A percentile compares a stretch with the other conserved stretches of the same genome.
Conservation (phyloP, 208 protist genomes). For the Trypanosoma boissoni region DNA sequence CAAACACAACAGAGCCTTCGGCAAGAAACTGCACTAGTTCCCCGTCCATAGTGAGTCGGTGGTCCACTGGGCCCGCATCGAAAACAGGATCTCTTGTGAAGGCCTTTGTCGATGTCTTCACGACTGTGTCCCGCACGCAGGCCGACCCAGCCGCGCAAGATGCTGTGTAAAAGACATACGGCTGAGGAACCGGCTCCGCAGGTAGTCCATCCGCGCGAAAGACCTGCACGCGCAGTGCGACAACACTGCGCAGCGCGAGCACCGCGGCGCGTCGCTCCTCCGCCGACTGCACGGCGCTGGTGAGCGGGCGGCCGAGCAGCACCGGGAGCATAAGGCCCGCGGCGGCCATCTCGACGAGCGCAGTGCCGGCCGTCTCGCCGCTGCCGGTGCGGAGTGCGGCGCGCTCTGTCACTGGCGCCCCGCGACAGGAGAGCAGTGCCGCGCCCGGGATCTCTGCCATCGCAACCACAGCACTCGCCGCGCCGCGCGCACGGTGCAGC, state of each 20-base stretch:
- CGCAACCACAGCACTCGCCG: constrained; percentile 49
- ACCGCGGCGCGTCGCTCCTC: constrained; percentile 47
- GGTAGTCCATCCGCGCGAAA: constrained; percentile 50
- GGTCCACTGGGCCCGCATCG: constrained; percentile 66
- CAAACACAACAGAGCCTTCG: constrained; percentile 66
- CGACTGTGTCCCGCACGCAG: constrained; percentile 73
- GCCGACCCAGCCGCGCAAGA: constrained; percentile 32
- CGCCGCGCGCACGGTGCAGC: constrained; percentile 43
- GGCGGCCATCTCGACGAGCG: constrained; percentile 55
- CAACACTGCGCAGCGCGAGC: constrained; percentile 61
- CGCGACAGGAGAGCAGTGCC: constrained; percentile 51
- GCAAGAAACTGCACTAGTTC: constrained; percentile 61
- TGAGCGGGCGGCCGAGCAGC: constrained; percentile 35
- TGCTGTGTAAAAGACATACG: constrained; percentile 87
- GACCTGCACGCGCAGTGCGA: constrained; percentile 68
- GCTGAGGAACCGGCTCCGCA: constrained; percentile 37
- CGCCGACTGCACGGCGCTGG: constrained; percentile 25
- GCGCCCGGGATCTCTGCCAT: constrained; percentile 70
- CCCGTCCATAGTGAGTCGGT: constrained; percentile 67
- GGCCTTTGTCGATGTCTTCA: constrained; percentile 36
- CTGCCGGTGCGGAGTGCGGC: constrained; percentile 46
- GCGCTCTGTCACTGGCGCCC: constrained; percentile 38
- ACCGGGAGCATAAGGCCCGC: constrained; percentile 66
- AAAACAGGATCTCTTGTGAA: constrained; percentile 60
- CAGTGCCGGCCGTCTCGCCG: constrained; percentile 38